phyloP scores from a whole-genome alignment of 2,329 filamentous ascomycete species.

The Stenocarpella maydis region DNA sequence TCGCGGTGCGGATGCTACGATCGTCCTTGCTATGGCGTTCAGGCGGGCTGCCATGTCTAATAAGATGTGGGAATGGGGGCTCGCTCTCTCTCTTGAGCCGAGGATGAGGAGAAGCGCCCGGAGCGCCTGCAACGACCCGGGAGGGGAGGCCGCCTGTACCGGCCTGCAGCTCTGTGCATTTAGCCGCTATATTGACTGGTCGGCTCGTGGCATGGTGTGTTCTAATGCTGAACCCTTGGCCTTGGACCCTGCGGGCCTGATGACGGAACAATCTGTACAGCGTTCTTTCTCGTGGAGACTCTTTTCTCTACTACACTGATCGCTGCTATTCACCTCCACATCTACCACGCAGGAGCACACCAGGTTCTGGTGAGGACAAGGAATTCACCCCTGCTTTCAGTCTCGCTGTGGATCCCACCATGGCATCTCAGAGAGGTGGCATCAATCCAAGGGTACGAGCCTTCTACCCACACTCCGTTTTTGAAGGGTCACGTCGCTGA shows the following conservation, averaged over 20 bases:
- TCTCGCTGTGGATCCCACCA: background rate
- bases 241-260: too few species aligned
- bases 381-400: background rate
- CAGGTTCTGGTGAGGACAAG: background rate
- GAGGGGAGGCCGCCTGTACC: background rate
- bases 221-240: too few species aligned
- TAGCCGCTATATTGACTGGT: too few species aligned
- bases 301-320: background rate
- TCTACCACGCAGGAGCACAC: background rate
- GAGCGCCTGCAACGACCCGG: background rate
- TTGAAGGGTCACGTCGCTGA: background rate
- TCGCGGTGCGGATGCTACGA: conserved; percentile 27
- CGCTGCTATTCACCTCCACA: background rate
- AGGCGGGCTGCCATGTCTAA: conserved; percentile 31
- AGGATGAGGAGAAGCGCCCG: too few species aligned
- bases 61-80: background rate
- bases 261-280: too few species aligned
- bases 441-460: conserved; percentile 29
- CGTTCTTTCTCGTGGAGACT: too few species aligned
- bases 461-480: background rate
- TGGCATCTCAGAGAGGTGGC: conserved; percentile 31
- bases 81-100: too few species aligned
- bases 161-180: too few species aligned
- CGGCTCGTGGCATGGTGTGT: too few species aligned
- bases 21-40: conserved; percentile 24